Evolutionary conservation across 2,329 filamentous ascomycete species (phyloP), one percentile per base, ranked within the genome.

Genomic region (Sphaerulina vaccinii): DNA sequence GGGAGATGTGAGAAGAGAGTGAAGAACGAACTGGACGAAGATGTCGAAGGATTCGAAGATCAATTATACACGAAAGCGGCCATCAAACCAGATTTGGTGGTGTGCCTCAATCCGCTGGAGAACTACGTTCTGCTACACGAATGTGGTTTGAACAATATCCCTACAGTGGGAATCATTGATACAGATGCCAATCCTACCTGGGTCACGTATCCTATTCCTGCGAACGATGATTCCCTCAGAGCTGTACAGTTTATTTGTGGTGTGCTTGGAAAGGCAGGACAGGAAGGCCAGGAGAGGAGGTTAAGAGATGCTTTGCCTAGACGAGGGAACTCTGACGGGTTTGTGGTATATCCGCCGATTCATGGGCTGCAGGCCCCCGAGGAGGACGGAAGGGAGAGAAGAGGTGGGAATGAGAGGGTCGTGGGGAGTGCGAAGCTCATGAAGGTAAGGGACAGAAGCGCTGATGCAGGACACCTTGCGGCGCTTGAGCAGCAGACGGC

Each of bases 201-300:
- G 83, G 90, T 97, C 44, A 97, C 93, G 3, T 99, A 99, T 68
- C 88, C 88, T 11, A 96, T 99, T 62, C 93, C 93, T 1, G 90
- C 90, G 44, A 99, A 99, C 70, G 93, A 99, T 68, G 93, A 99
- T 78, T 95, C 90, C 81, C 72, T 96, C 61, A 86, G 93, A 55
- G 85, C 86, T 59, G 81, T 90, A 43, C 83, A 86, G 62, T 79
- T 96, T 55, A 88, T 99, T 62, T 87, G 85, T 3, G 90, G 90
- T 47, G 85, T 93, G 1, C 78, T 99, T 32, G 92, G 91, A 35
- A 82, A 87, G 46, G 93, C 93, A 1, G 93, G 88, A 8, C 77
- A 95, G 73, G 77, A 81, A 46, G 93, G 93, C 32, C 85, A 90
- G 66, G 71, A 77, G 62, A 79, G 81, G 54, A 81, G 92, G 49